phyloP scores from a whole-genome alignment of 2,329 filamentous ascomycete species.

The Stenocarpella maydis region DNA sequence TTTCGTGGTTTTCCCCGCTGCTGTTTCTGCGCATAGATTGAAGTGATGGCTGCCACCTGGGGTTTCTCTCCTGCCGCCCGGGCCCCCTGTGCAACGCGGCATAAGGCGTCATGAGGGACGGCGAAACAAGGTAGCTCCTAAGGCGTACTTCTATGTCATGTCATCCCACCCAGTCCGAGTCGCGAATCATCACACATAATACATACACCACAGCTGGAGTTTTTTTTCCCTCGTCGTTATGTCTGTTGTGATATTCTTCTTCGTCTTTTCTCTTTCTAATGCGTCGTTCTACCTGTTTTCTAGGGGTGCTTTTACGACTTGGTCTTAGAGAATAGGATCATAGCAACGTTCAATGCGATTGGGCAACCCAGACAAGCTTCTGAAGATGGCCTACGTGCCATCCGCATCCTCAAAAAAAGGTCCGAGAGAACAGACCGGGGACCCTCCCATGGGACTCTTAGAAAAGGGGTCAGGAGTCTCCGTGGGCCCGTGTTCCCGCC shows the following conservation, averaged over 20 bases:
- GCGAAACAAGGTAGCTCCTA: slow-evolving; percentile 29
- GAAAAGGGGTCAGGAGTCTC: not conserved
- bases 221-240: slow-evolving; percentile 25
- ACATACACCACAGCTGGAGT: slow-evolving; percentile 34
- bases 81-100: slow-evolving; percentile 23
- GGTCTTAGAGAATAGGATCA: slow-evolving; percentile 30
- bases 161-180: slow-evolving; percentile 21
- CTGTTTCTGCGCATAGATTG: slow-evolving; percentile 35
- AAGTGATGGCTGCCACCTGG: slow-evolving; percentile 33
- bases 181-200: slow-evolving; percentile 35
- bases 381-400: not conserved
- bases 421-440: not conserved
- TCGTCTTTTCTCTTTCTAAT: not conserved
- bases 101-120: slow-evolving; percentile 30
- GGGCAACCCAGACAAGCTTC: not conserved
- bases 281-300: slow-evolving; percentile 31
- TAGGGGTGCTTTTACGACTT: slow-evolving; percentile 1
- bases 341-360: slow-evolving; percentile 30
- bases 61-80: slow-evolving; percentile 21
- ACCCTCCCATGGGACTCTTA: not conserved
- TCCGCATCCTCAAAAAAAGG: not conserved
- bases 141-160: slow-evolving; percentile 25
- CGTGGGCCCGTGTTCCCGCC: not conserved
- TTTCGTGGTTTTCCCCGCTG: slow-evolving; percentile 29
- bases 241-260: slow-evolving; percentile 24